These are phyloP conservation scores for Fusarium sp. DNA, from an alignment of 2,329 filamentous ascomycete genomes.

Conservation along the genomic window DNA sequence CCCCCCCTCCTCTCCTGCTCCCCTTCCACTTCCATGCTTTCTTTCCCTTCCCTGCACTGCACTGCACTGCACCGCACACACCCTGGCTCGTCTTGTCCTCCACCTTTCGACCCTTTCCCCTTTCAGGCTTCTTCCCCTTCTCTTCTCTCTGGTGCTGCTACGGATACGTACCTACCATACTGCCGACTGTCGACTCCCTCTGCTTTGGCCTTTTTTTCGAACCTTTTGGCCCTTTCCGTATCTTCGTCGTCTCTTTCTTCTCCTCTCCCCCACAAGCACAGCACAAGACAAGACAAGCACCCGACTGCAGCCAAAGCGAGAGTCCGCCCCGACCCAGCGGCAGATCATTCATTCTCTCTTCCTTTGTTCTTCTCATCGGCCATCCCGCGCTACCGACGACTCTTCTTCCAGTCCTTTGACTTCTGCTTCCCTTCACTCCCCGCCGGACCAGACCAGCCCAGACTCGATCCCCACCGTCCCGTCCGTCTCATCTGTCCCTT, in stretches of 20 bases:
- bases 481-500: constrained; percentile 4
- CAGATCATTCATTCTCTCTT: constrained; percentile 35
- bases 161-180: background rate
- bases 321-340: constrained; percentile 35
- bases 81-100: constrained; percentile 9
- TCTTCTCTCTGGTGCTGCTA: constrained; percentile 24
- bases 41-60: constrained; percentile 8
- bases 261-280: constrained; percentile 23
- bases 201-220: constrained; percentile 42
- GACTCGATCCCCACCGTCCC: constrained; percentile 12
- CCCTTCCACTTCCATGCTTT: constrained; percentile 33
- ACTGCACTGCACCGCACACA: background rate
- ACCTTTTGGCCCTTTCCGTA: constrained; percentile 33
- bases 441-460: constrained; percentile 1
- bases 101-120: constrained; percentile 36
- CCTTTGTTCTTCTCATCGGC: constrained; percentile 34
- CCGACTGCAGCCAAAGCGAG: constrained; percentile 24
- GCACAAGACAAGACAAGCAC: background rate
- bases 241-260: constrained; percentile 23
- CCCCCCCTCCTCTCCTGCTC: constrained; percentile 28
- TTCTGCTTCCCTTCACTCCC: background rate
- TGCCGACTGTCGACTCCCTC: constrained; percentile 32
- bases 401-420: constrained; percentile 9
- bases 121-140: constrained; percentile 41
- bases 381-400: constrained; percentile 24